Percentiles rank a stretch among this genome's conserved stretches.
phyloP scores from a whole-genome alignment of 1,284 basidiomycete species.

The Tetrapyrgos nigripes region DNA sequence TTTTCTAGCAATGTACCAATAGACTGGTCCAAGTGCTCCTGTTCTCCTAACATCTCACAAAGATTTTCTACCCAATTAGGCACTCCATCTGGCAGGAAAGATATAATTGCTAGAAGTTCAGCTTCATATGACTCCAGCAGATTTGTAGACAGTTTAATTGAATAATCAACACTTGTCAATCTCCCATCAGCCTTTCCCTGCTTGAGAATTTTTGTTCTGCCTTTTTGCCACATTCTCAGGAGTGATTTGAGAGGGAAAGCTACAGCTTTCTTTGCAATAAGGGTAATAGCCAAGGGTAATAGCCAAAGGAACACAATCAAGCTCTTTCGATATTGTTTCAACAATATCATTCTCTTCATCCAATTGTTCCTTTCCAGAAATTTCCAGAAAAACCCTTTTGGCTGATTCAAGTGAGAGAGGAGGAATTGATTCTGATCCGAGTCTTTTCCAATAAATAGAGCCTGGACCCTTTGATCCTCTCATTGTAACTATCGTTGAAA shows the following conservation, averaged over 20 bases:
- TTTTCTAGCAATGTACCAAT: not conserved
- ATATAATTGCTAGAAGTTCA: not conserved
- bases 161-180: not conserved
- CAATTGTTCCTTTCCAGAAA: not conserved
- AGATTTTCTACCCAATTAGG: not conserved
- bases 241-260: not conserved
- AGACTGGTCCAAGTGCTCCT: not conserved
- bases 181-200: not conserved
- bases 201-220: not conserved
- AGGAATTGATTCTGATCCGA: not conserved
- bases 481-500: not conserved
- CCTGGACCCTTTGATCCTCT: not conserved
- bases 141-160: not conserved
- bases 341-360: not conserved
- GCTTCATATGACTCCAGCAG: not conserved
- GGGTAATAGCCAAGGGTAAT: no score
- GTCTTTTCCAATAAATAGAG: not conserved
- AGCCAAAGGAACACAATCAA: constrained; percentile 1
- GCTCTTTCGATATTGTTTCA: not conserved
- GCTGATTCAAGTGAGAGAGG: not conserved
- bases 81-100: not conserved
- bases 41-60: not conserved
- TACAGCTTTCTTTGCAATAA: not conserved
- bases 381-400: not conserved
- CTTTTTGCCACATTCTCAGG: not conserved